Conservation (phyloP, 2,329 filamentous ascomycete genomes). For the Apiospora rasikravindrae region DNA sequence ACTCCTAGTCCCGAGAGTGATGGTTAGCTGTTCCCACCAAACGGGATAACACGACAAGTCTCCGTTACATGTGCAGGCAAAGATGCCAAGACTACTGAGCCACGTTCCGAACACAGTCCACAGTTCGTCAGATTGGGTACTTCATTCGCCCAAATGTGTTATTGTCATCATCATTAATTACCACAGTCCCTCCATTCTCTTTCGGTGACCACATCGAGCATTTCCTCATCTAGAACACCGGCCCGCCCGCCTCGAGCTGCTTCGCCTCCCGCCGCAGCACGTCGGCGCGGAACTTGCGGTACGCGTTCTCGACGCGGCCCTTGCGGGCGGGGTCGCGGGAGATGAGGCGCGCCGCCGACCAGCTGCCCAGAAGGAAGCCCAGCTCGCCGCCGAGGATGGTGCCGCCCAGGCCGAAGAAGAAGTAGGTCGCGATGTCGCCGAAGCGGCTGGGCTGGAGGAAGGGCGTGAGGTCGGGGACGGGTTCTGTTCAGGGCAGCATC, state of each 20-base stretch:
- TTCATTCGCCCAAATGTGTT: too few species aligned
- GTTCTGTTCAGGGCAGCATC: conserved; percentile 51
- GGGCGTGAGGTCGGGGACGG: conserved; percentile 65
- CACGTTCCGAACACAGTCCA: too few species aligned
- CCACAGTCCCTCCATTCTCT: neutral
- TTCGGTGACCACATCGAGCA: neutral
- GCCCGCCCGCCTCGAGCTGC: conserved; percentile 50
- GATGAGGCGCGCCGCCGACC: conserved; percentile 58
- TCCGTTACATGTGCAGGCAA: too few species aligned
- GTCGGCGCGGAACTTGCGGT: conserved; percentile 66
- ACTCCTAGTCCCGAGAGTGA: too few species aligned
- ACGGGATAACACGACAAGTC: too few species aligned
- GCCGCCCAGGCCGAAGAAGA: conserved; percentile 65
- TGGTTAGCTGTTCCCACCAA: too few species aligned
- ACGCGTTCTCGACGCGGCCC: conserved; percentile 66
- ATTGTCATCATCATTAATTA: neutral
- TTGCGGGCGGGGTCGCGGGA: conserved; percentile 57
- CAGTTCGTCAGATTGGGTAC: too few species aligned
- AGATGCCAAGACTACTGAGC: too few species aligned
- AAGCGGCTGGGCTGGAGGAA: conserved; percentile 60
- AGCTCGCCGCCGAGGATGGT: conserved; percentile 69
- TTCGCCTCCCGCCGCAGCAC: conserved; percentile 65
- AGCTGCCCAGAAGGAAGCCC: conserved; percentile 62
- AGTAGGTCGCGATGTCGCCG: conserved; percentile 67
- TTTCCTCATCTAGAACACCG: conserved; percentile 36